Evolutionary conservation across 2,329 filamentous ascomycete genomes (phyloP).

Genomic region (Exophiala sp.): DNA sequence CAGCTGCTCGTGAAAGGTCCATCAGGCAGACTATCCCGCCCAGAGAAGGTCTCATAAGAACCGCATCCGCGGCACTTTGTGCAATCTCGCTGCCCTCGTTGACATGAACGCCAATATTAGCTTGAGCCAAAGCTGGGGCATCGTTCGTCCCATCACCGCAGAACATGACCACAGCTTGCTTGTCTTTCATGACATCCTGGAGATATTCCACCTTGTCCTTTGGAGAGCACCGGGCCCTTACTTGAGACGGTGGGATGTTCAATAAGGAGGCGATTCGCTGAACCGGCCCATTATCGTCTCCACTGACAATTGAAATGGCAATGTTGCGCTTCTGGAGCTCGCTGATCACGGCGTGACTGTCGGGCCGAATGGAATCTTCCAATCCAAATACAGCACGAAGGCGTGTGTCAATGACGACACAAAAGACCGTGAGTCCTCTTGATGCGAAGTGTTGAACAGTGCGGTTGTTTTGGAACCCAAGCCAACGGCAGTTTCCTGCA

Average conservation of each 20-base stretch:
- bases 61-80: slow-evolving; percentile 60
- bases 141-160: slow-evolving; percentile 76
- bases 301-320: slow-evolving; percentile 51
- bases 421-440: slow-evolving; percentile 50
- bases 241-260: slow-evolving; percentile 37
- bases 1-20: slow-evolving; percentile 44
- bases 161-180: slow-evolving; percentile 52
- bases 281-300: slow-evolving; percentile 50
- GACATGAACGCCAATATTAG: slow-evolving; percentile 66
- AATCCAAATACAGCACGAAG: slow-evolving; percentile 49
- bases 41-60: slow-evolving; percentile 57
- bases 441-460: slow-evolving; percentile 34
- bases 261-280: slow-evolving; percentile 43
- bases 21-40: slow-evolving; percentile 54
- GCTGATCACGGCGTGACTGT: slow-evolving; percentile 47
- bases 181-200: slow-evolving; percentile 16
- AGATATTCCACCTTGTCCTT: slow-evolving; percentile 48
- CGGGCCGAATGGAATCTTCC: slow-evolving; percentile 44
- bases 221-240: slow-evolving; percentile 46
- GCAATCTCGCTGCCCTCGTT: slow-evolving; percentile 58
- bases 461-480: slow-evolving; percentile 33
- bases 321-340: slow-evolving; percentile 48
- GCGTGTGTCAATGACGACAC: slow-evolving; percentile 46
- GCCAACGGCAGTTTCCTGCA: slow-evolving; percentile 32
- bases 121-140: slow-evolving; percentile 63